Base-by-base conservation (phyloP, 805 yeast genomes). In the Monosporozyma servazzii region DNA sequence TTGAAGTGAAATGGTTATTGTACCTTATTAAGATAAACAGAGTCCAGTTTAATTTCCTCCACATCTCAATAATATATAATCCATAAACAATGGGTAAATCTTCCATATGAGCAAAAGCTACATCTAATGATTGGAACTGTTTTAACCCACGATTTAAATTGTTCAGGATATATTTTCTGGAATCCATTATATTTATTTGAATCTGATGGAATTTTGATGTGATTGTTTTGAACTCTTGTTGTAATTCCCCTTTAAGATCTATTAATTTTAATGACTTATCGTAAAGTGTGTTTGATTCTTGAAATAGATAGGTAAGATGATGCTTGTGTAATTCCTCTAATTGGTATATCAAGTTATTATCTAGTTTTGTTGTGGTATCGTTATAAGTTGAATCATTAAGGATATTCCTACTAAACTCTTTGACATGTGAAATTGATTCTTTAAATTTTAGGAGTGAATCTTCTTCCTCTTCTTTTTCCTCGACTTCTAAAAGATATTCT, bases 11-110 rank as follows among this genome's bases (percentile, higher is more conserved):
- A 49, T 77, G 81, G 57, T 82, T 89, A 27, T 80, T 72, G 0
- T 81, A 66, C 48, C 73, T 75, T 31, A 59, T 48, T 1, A 62
- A 56, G 17, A 61, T 52, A 11, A 48, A 29, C 37, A 62, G 59
- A 39, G 44, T 20, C 86, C 88, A 83, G 56, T 78, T 78, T 46
- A 70, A 68, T 56, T 84, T 78, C 48, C 88, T 71, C 48, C 83
- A 68, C 45, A 70, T 73, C 56, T 86, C 90, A 46, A 85, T 74
- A 2, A 84, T 54, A 64, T 80, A 76, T n/a, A 84, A 70, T 1
- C 93, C 93, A 62, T 85, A 84, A 1, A 85, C 66, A 11, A 85
- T 62, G 0, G 95, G 95, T 27, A 86, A 61, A 62, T 86, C 93
- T 13, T 79, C 72, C 0, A 84, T 79, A 33, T 65, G 65, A 3